These are phyloP conservation scores for Globisporangium acanthophoron DNA, from an alignment of 352 stramenopile species.

Conservation along the genomic window DNA sequence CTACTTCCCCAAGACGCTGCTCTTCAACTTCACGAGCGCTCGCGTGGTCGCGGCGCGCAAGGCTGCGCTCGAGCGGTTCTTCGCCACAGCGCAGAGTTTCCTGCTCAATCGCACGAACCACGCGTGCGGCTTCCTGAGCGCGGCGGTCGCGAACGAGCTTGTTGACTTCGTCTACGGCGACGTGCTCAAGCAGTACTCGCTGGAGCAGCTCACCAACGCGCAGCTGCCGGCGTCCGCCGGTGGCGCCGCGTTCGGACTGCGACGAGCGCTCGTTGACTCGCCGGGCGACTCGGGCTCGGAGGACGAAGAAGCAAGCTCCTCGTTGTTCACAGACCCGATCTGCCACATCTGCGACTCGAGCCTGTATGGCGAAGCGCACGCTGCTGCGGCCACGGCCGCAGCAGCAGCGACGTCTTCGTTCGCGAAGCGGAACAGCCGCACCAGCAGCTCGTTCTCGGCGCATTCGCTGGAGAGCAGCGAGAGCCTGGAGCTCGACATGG, in stretches of 20 bases:
- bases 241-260: background rate
- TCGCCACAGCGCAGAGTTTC: conserved; percentile 48
- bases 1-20: conserved; percentile 67
- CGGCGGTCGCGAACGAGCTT: conserved; percentile 30
- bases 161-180: conserved; percentile 68
- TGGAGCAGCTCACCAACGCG: conserved; percentile 15
- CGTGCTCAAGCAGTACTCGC: conserved; percentile 36
- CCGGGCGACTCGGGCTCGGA: conserved; percentile 17
- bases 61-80: conserved; percentile 51
- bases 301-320: conserved; percentile 24
- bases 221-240: conserved; percentile 8
- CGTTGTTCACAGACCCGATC: conserved; percentile 18
- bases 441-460: conserved; percentile 1
- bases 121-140: conserved; percentile 32
- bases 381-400: background rate
- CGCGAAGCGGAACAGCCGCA: conserved; percentile 8
- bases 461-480: conserved; percentile 1
- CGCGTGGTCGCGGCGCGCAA: conserved; percentile 40
- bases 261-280: conserved; percentile 14
- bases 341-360: conserved; percentile 37
- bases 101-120: conserved; percentile 60
- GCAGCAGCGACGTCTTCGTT: background rate
- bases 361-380: conserved; percentile 39
- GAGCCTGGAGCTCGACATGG: conserved; percentile 12
- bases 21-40: conserved; percentile 40